phyloP scores from a whole-genome alignment of 2,329 filamentous ascomycete species.

The Diaporthe aspalathi region DNA sequence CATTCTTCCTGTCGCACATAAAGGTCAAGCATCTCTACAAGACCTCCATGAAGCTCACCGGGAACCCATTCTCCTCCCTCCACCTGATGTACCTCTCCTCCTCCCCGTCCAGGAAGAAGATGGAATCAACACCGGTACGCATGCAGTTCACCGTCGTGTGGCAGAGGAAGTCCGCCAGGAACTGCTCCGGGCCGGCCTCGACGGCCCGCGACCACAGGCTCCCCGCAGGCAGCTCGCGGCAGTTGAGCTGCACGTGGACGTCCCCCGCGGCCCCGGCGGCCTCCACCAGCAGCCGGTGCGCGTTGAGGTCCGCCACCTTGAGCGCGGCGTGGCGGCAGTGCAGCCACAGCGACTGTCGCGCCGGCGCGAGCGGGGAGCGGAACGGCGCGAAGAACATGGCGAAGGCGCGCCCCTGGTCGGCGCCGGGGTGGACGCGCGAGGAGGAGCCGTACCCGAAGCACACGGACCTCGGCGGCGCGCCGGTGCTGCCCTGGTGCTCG shows the following conservation, averaged over 20 bases:
- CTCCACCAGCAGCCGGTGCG: conserved; percentile 1
- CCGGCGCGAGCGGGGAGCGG: background rate
- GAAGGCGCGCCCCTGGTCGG: conserved; percentile 10
- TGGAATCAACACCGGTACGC: background rate
- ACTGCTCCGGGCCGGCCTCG: conserved; percentile 9
- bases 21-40: conserved; percentile 19
- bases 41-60: conserved; percentile 10
- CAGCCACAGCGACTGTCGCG: conserved; percentile 21
- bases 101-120: conserved; percentile 14
- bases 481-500: conserved; percentile 25
- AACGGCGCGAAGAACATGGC: conserved; percentile 10
- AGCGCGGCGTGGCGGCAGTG: conserved; percentile 25
- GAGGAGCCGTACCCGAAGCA: background rate
- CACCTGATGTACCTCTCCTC: background rate
- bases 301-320: conserved; percentile 3
- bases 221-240: conserved; percentile 13
- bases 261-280: background rate
- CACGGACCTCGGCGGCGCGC: background rate
- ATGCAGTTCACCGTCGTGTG: background rate
- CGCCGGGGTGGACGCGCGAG: background rate
- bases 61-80: conserved; percentile 9
- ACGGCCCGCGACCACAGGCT: conserved; percentile 13
- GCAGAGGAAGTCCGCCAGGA: background rate
- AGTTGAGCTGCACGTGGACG: conserved; percentile 10
- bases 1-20: conserved; percentile 24